phyloP scores from a whole-genome alignment of 768 basidiomycete genomes.

The Candolleomyces aberdarensis region DNA sequence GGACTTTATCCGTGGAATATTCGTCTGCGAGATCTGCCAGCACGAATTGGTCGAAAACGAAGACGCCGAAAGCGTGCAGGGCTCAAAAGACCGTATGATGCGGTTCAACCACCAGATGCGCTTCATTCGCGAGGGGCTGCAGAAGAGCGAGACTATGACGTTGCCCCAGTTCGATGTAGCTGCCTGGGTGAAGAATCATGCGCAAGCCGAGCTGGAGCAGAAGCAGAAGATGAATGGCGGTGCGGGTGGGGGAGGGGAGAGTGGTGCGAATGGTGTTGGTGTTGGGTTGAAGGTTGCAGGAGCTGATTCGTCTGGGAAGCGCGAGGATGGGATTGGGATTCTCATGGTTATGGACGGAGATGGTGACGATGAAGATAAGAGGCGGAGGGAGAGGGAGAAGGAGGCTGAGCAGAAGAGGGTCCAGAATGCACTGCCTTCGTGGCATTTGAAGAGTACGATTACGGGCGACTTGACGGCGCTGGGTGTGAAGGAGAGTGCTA shows the following conservation, averaged over 20 bases:
- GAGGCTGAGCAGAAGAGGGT: slow-evolving; percentile 82
- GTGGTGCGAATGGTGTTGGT: slow-evolving; percentile 4
- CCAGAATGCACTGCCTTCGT: slow-evolving; percentile 89
- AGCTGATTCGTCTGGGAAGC: slow-evolving; percentile 52
- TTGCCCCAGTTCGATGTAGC: slow-evolving; percentile 86
- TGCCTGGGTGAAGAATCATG: slow-evolving; percentile 76
- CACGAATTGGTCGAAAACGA: slow-evolving; percentile 90
- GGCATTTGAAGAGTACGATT: slow-evolving; percentile 96
- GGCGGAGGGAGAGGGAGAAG: slow-evolving; percentile 68
- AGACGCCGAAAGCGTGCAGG: slow-evolving; percentile 78
- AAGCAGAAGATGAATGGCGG: slow-evolving; percentile 7
- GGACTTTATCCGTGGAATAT: slow-evolving; percentile 60
- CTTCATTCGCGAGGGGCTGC: slow-evolving; percentile 81
- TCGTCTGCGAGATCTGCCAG: slow-evolving; percentile 86
- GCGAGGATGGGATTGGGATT: slow-evolving; percentile 79
- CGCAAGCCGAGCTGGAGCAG: slow-evolving; percentile 51
- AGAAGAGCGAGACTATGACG: slow-evolving; percentile 85
- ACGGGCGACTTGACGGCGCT: slow-evolving; percentile 88
- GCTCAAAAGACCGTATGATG: slow-evolving; percentile 94
- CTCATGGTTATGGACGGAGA: slow-evolving; percentile 90
- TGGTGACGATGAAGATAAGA: slow-evolving; percentile 79
- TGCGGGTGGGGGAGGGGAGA: not conserved
- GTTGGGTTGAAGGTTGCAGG: slow-evolving; percentile 73
- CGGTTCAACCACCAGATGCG: slow-evolving; percentile 90
- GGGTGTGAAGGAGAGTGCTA: slow-evolving; percentile 71